Evolutionary conservation across 148 eudicot genomes (phyloP), one percentile per base, ranked within the genome.

Genomic region (Salicornia ramosissima): DNA sequence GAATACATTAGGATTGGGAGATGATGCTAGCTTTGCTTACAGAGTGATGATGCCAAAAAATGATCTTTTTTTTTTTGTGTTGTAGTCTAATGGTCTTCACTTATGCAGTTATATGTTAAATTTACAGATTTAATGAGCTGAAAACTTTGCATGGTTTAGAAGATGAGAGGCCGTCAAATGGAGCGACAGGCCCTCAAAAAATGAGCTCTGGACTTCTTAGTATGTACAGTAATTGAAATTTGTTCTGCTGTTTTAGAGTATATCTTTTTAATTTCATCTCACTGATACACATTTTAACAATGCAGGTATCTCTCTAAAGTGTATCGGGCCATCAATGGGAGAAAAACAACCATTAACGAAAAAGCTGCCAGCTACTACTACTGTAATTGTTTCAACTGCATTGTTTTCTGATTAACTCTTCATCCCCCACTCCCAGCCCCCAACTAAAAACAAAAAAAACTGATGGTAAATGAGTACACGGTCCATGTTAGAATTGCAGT

Each of bases 261-360:
- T 5, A 7, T 25, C 51, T 19, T 54, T 8, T 2, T 14, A 45
- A 45, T 45, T 64, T 16, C 29, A 30, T 59, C 24, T 28, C 36
- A 67, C n/a, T 39, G 67, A 59, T 2, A 29, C 43, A 66, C 52
- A 42, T 63, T 39, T 76, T 53, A 31, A 25, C 28, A 53, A 54
- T 45, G 78, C 91, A 94, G 99, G 87, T 71, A 53, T 92, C 64
- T 80, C 88, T 43, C 77, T 90, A 62, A 90, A 86, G 83, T 92
- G 98, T 78, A 83, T 92, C 36, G 98, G 96, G 71, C 86, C 98
- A 81, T 88, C 98, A 72, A 83, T 90, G 66, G 90, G 96, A 69
- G 98, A 92, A 78, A 90, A 90, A 79, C 70, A 78, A 61, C 87
- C 85, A 10, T 65, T 94, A 83, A 79, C 85, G 15, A 94, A 88